These are phyloP conservation scores for Delonix regia DNA, from an alignment of 306 rosid species.

Conservation along the genomic window DNA sequence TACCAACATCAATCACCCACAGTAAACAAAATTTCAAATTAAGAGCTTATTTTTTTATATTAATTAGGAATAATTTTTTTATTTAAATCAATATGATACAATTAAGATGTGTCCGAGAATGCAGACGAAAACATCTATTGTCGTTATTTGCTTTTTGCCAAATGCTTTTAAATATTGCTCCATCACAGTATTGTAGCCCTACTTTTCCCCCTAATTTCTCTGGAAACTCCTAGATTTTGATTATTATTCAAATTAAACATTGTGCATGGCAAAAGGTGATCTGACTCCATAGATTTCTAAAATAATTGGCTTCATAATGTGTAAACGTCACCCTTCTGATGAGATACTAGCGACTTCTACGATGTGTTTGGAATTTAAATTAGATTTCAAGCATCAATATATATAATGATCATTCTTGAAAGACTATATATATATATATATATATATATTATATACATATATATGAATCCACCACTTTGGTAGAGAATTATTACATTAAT, in stretches of 20 bases:
- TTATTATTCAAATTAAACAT: no score
- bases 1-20: no score
- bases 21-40: no score
- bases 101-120: background rate
- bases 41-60: no score
- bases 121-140: background rate
- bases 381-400: background rate
- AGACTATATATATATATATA: no score
- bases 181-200: background rate
- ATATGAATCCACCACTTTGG: no score
- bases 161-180: background rate
- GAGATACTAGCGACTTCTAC: background rate
- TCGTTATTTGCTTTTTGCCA: background rate
- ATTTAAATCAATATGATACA: background rate
- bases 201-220: background rate
- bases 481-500: no score
- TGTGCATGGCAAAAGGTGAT: no score
- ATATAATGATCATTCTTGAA: no score
- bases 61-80: background rate
- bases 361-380: background rate
- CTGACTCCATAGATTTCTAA: no score
- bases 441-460: no score
- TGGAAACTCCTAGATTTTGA: slow-evolving; percentile 18
- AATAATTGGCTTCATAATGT: no score
- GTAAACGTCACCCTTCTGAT: background rate